phyloP scores from a whole-genome alignment of 345 rosid genomes.

The Pugionium cornutum region DNA sequence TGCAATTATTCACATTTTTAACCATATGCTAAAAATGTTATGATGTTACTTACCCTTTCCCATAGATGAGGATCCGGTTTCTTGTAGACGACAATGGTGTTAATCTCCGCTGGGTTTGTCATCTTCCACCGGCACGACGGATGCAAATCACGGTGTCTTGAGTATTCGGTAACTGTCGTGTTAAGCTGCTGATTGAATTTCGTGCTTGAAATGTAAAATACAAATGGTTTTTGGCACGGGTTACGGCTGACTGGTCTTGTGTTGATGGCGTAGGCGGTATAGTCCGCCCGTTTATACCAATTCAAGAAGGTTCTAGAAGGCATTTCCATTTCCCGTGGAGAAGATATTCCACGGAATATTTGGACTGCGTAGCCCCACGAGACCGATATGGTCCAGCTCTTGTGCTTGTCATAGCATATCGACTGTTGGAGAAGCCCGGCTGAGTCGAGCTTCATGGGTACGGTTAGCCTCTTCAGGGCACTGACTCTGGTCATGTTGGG shows the following conservation, averaged over 20 bases:
- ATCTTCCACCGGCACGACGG: constrained; percentile 89
- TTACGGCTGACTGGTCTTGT: constrained; percentile 88
- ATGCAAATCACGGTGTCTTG: constrained; percentile 54
- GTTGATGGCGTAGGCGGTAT: constrained; percentile 90
- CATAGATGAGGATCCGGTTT: constrained; percentile 70
- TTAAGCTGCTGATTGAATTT: constrained; percentile 50
- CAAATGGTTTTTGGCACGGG: constrained; percentile 91
- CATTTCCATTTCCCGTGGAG: constrained; percentile 93
- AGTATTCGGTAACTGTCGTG: constrained; percentile 61
- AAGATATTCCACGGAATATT: constrained; percentile 74
- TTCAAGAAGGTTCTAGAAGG: constrained; percentile 92
- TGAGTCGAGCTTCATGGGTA: constrained; percentile 77
- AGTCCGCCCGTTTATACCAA: constrained; percentile 92
- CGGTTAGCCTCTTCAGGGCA: constrained; percentile 60
- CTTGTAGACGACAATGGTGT: constrained; percentile 61
- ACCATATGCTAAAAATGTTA: not conserved
- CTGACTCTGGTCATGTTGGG: constrained; percentile 78
- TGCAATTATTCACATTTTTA: not conserved
- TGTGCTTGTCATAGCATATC: constrained; percentile 75
- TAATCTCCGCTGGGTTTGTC: constrained; percentile 58
- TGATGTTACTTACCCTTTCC: constrained; percentile 63
- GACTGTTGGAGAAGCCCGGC: constrained; percentile 91
- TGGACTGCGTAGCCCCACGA: constrained; percentile 95
- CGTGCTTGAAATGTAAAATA: constrained; percentile 67
- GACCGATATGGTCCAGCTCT: constrained; percentile 76